Evolutionary conservation across 2,329 filamentous ascomycete species (phyloP), one percentile per base, ranked within the genome.

Genomic region (Epichloe glyceriae): DNA sequence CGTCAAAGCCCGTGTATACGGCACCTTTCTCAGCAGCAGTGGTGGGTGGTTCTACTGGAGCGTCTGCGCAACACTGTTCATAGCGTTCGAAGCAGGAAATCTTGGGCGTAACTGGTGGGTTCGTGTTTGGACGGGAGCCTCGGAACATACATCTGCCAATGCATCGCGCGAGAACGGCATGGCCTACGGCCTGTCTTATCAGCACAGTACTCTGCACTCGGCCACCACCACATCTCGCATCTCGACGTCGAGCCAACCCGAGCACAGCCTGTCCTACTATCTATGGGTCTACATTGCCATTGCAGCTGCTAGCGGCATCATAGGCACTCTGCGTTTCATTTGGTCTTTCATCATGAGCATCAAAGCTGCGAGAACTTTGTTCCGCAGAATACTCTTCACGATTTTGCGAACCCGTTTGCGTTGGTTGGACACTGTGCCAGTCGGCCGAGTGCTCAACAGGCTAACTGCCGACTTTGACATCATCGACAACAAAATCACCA

Each of bases 401-500:
- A 74, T 91, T 11, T 71, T 91, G 3, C 78, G 83, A 17, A 82
- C 86, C 5, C 86, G 85, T 1, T 71, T 90, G n/a, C 73, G 85
- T 54, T 89, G 85, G 84, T 73, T 91, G 38, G 86, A 91, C 61
- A 90, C 86, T 0, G 82, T 88, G 0, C 87, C 87, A 0, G 72
- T 88, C 1, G 86, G 86, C 2, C 78, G 86, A 44, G 79, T 90
- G 38, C 70, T 90, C 19, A 91, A 91, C 66, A 76, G 86, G 2
- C 88, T 90, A 63, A 88, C 85, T 0, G 73, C 83, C 3, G 86
- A 91, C 65, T 89, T 91, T 64, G 80, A 83, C 57, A 75, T 81
- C 40, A 77, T 90, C 46, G 86, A 91, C 65, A 81, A 77, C 6
- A 73, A 78, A 37, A 69, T 89, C 47, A 78, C 81, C 6, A 76